Evolutionary conservation across 2,329 filamentous ascomycete species (phyloP), one percentile per base, ranked within the genome.

Genomic region (Rutstroemia sydowiana): DNA sequence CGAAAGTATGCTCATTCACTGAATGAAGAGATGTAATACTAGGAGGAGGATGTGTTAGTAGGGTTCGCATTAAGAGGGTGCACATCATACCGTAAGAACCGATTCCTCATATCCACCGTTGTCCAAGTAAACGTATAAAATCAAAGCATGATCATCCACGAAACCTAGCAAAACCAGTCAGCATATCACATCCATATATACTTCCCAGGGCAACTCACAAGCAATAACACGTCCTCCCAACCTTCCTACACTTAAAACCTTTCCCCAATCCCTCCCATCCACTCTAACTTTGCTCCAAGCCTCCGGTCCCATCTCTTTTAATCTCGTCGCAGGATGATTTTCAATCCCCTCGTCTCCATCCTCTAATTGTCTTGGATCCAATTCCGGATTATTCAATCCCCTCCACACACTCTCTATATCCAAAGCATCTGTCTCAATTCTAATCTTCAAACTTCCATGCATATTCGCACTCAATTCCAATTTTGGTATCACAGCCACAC

Each of bases 241-340:
- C 46, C 91, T 77, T 1, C 92, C 92, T 11, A 97, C 91, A 67
- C 89, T 95, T 59, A 98, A 75, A n/a, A 97, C 92, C 59, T 81
- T 82, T 30, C 89, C 89, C 92, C 93, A 97, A 67, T 98, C 93
- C 67, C 83, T 86, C 31, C 90, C 93, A 70, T 97, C 93, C 21
- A 97, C 90, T 48, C 88, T 78, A 32, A 97, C 92, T 21, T 81
- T 89, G 1, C 90, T 88, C 89, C 92, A 97, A 42, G 82, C 83
- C 55, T 89, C 83, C 13, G 90, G 87, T 13, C 87, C 88, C 18
- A 81, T 83, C 48, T 83, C 79, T 60, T 81, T 82, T 75, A 95
- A 92, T 54, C 75, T 77, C 47, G 88, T 89, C 67, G 85, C 91
- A 0, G 91, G 90, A 66, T 95, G 88, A 54, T 92, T 84, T 49